Base-by-base conservation (phyloP, 805 yeast genomes). In the Cyberlindnera japonica region DNA sequence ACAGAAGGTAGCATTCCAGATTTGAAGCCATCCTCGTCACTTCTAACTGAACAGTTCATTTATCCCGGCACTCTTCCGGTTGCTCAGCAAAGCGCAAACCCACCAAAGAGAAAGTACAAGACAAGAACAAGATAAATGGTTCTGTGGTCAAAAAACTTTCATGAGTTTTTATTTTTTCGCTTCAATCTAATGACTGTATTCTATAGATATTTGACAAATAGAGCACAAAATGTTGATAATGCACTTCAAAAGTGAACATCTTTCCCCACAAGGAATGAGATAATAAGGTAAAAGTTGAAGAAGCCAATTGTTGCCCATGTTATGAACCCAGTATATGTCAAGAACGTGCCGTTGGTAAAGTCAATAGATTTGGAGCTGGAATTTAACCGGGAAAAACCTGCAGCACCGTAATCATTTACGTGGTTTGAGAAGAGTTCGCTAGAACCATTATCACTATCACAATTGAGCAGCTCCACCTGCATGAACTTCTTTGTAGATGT, bases 61-160 rank as follows among this genome's bases (percentile, higher is more conserved):
- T 89, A 86, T 55, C 65, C 75, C 26, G 97, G 97, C 34, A 72
- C 83, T 1, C 69, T 90, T 54, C 96, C 96, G 1, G 83, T 85
- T 2, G 64, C 72, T 5, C 58, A 70, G 3, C 60, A 56, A 23
- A 40, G 20, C 31, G 38, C 25, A 30, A 46, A 24, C 13, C 29
- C 35, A 5, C 31, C 44, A 18, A 33, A 37, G 22, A 37, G 40
- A 17, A 49, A 48, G 36, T 50, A 52, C 46, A 55, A 54, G 33
- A 41, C 49, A 16, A 55, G 55, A 35, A 20, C 50, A 5, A 44
- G 48, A 47, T 42, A 26, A 26, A 4, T 27, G 17, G 11, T 9
- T 26, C 18, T 13, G 15, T n/a, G 16, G 15, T 15, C 16, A 6
- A 13, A n/a, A 26, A 23, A n/a, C 21, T 9, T 5, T 13, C 16